Percentiles rank a stretch among this genome's conserved stretches.
Evolutionary conservation across 495 filamentous ascomycete species (phyloP).

Genomic region (Aspergillus ostianus): DNA sequence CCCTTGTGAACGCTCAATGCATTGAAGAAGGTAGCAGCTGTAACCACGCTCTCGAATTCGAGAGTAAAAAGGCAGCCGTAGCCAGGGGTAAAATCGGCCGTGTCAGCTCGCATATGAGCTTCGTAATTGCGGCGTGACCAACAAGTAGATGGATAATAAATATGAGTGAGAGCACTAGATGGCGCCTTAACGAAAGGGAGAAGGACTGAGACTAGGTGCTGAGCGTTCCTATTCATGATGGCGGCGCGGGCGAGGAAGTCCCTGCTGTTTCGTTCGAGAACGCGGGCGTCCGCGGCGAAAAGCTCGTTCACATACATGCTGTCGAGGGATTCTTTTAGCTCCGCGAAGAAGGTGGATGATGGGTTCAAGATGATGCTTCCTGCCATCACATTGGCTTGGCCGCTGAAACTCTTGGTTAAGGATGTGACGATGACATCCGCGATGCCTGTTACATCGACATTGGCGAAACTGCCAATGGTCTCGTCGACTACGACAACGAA

Average conservation of each 20-base stretch:
- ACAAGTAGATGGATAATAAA: constrained; percentile 39
- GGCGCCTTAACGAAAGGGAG: constrained; percentile 17
- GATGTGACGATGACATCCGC: constrained; percentile 29
- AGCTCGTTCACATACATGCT: constrained; percentile 8
- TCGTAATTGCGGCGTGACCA: constrained; percentile 31
- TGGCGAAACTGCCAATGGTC: constrained; percentile 48
- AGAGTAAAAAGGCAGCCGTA: constrained; percentile 37
- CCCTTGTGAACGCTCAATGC: constrained; percentile 21
- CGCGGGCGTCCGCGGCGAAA: constrained; percentile 18
- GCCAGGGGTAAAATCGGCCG: constrained; percentile 24
- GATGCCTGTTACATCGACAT: constrained; percentile 36
- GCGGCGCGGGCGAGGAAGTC: constrained; percentile 17
- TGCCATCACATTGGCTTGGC: constrained; percentile 29
- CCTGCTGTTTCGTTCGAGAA: constrained; percentile 25
- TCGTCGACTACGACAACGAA: constrained; percentile 51
- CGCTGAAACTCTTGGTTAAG: constrained; percentile 34
- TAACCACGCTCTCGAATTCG: constrained; percentile 34
- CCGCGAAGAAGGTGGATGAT: constrained; percentile 8
- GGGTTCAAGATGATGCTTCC: constrained; percentile 23
- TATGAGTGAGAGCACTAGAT: constrained; percentile 20
- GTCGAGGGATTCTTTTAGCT: too few species aligned
- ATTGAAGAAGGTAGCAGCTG: constrained; percentile 21
- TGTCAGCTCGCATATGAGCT: constrained; percentile 27
- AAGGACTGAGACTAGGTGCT: constrained; percentile 33
- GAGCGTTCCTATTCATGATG: constrained; percentile 17